phyloP scores from a whole-genome alignment of 2,329 filamentous ascomycete genomes.

The Colletotrichum sp. region DNA sequence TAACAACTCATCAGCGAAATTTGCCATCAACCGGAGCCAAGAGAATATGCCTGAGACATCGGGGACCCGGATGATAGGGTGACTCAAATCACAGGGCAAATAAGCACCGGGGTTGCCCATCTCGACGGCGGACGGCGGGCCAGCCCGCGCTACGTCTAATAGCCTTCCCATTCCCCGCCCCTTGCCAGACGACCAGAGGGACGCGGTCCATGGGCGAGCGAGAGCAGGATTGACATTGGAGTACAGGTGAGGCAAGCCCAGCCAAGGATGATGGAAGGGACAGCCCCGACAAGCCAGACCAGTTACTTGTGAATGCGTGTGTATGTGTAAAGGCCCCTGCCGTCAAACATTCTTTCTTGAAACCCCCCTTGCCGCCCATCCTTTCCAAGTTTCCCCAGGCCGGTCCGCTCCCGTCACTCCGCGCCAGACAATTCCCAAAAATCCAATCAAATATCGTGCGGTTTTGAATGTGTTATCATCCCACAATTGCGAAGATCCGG shows the following conservation, averaged over 20 bases:
- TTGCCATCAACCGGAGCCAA: not conserved
- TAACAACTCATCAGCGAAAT: not conserved
- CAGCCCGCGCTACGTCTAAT: not conserved
- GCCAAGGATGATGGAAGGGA: slow-evolving; percentile 2
- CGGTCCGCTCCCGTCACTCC: slow-evolving; percentile 15
- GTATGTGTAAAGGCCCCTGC: not conserved
- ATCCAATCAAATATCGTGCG: slow-evolving; percentile 3
- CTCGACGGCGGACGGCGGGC: not conserved
- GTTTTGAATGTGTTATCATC: not conserved
- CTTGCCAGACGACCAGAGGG: not conserved
- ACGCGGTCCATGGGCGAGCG: not conserved
- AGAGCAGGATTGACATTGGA: not conserved
- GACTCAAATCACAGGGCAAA: not conserved
- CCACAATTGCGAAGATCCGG: not conserved
- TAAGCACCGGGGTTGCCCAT: not conserved
- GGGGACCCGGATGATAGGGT: not conserved
- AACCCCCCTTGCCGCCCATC: not conserved
- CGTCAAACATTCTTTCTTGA: not conserved
- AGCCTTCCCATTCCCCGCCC: not conserved
- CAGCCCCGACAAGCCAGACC: not conserved
- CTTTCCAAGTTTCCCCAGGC: slow-evolving; percentile 9
- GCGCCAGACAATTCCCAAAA: not conserved
- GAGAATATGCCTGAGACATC: not conserved
- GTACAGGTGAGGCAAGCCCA: not conserved
- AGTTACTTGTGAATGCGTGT: not conserved